Base-by-base conservation (phyloP, 169 alveolate genomes). In the Cryptosporidium parvum region DNA sequence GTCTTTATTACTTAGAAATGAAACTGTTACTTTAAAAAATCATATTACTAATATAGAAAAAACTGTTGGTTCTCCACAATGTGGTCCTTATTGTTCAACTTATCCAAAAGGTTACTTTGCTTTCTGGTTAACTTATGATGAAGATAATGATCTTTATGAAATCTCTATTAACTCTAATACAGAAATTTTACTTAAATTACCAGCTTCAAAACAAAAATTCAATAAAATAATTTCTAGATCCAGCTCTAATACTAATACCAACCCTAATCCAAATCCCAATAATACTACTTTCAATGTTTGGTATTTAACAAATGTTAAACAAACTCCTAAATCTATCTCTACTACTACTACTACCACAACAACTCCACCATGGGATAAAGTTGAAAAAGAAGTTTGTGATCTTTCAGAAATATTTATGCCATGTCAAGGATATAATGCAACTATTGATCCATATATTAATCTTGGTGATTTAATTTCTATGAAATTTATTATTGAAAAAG, bases 51-150 rank as follows among this genome's bases (percentile, higher is more conserved):
- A 42, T 8, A 23, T 37, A n/a, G 86, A 73, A 23, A 56, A 53
- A 58, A 73, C 86, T 1, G 86, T 23, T 6, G 33, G 33, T 0
- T 53, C 86, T 14, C 86, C 86, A 4, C 86, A 73, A 42, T 73
- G 86, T 73, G 86, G 86, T 31, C 86, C 86, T 23, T 73, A 73
- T 35, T 73, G 86, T 21, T 73, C 86, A 8, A 73, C 86, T 6
- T 73, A 73, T 56, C 86, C 86, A 52, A 58, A 35, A 10, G 86
- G 86, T 33, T 73, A 31, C 44, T 73, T 73, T 58, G 86, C 86
- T 31, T 73, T 73, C 37, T 73, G 86, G 86, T 9, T 73, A 21
- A 59, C 59, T 18, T 58, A n/a, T 12, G 86, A 73, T 35, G 3
- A 23, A 9, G 51, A 62, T 18, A 80, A 80, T 29, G 39, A 29